Evolutionary conservation across 2,329 filamentous ascomycete genomes (phyloP), one percentile per base, ranked within the genome.

Genomic region (Paecilomyces niveus): DNA sequence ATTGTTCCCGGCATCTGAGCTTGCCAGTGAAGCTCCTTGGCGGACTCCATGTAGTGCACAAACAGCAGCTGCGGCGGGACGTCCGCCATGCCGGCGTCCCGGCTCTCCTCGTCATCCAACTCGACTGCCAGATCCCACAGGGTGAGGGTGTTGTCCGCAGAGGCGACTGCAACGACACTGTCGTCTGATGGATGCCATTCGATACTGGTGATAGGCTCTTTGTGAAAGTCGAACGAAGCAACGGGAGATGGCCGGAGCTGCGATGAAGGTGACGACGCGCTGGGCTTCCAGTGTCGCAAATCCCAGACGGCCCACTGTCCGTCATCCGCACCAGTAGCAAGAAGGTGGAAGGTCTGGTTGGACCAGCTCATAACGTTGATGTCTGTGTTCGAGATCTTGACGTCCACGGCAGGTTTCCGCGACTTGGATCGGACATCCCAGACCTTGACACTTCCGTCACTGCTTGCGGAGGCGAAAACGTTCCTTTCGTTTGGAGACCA

Each of bases 321-420:
- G 70, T 97, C 91, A 70, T 99, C 94, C 62, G 90, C 92, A 52
- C 94, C 94, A 0, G 92, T 92, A 1, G 93, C 93, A 35, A 99
- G 85, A 35, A 99, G 84, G 74, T 97, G 92, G 22, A 87, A 85
- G 0, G 92, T 96, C 75, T 92, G 87, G 52, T 84, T 85, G 39
- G 92, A 96, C 94, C 94, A 99, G 61, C 89, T 94, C 78, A 97
- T 89, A 61, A 99, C 94, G 72, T 99, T 99, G 70, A 97, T 90
- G 70, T 99, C 94, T 54, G 87, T 86, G 58, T 85, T 81, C 71
- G 89, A 94, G 64, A 94, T 88, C 70, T 91, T 85, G 59, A 97
- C 89, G 58, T 88, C 91, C 61, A 99, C 84, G 52, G 92, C 92
- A n/a, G 92, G 86, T 71, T 89, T 89, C 63, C 90, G 87, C 64